These are phyloP conservation scores for Nicotiana tabacum DNA, from an alignment of 257 asterid species.

Conservation along the genomic window DNA sequence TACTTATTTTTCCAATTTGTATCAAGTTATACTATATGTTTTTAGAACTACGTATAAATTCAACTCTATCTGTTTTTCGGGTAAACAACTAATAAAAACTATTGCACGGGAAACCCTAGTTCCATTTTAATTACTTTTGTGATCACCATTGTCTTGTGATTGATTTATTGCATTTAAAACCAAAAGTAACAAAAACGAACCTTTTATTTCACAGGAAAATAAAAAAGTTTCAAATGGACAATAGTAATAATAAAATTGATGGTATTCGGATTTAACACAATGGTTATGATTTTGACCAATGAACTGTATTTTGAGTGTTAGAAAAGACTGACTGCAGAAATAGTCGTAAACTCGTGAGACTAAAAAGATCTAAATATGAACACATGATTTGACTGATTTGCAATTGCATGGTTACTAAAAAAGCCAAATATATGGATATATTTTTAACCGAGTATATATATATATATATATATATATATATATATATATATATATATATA, in stretches of 20 bases:
- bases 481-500: no score
- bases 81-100: background rate
- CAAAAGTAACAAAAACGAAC: background rate
- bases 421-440: background rate
- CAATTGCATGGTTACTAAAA: background rate
- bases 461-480: no score
- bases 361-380: background rate
- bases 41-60: no score
- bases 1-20: no score
- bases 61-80: no score
- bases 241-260: no score
- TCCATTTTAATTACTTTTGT: background rate
- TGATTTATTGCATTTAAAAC: background rate
- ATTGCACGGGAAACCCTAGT: conserved; percentile 5
- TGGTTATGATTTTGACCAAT: background rate
- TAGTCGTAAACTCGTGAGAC: background rate
- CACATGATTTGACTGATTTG: background rate
- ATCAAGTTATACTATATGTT: no score
- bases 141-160: background rate
- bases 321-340: background rate
- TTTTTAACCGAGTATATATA: no score
- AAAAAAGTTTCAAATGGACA: background rate
- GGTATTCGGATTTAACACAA: background rate
- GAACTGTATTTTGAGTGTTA: background rate
- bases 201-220: background rate